A percentile compares a stretch with the other conserved stretches of the same genome.
phyloP scores from a whole-genome alignment of 805 yeast genomes.

The Sungouiozyma intestinalis region DNA sequence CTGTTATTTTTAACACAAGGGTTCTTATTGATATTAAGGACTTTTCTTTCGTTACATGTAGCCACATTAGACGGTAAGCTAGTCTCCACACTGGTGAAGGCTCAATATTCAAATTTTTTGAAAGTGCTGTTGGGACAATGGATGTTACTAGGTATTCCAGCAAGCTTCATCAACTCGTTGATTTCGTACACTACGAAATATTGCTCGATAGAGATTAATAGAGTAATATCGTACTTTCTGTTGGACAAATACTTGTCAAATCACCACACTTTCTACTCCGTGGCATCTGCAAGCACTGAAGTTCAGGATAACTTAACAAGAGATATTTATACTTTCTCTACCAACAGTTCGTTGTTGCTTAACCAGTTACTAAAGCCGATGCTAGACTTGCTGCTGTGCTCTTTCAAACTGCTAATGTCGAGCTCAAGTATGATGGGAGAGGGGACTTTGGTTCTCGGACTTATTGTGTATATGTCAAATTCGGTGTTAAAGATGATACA shows the following conservation, averaged over 20 bases:
- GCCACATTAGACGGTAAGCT: slow-evolving; percentile 80
- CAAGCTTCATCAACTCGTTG: slow-evolving; percentile 66
- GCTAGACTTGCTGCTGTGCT: slow-evolving; percentile 68
- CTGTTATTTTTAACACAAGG: slow-evolving; percentile 41
- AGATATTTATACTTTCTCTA: slow-evolving; percentile 65
- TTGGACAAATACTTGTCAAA: slow-evolving; percentile 66
- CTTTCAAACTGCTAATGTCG: slow-evolving; percentile 56
- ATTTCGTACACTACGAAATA: slow-evolving; percentile 50
- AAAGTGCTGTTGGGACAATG: slow-evolving; percentile 52
- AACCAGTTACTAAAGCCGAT: slow-evolving; percentile 78
- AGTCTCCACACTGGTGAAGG: slow-evolving; percentile 71
- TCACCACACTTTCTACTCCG: slow-evolving; percentile 23
- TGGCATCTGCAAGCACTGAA: slow-evolving; percentile 12
- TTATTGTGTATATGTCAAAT: slow-evolving; percentile 74
- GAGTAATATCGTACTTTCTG: slow-evolving; percentile 52
- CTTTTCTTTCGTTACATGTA: slow-evolving; percentile 65
- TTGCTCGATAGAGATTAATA: slow-evolving; percentile 49
- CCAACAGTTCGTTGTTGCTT: slow-evolving; percentile 62
- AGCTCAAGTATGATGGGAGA: slow-evolving; percentile 43
- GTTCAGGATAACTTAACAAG: slow-evolving; percentile 43
- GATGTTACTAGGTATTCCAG: slow-evolving; percentile 82
- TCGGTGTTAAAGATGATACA: slow-evolving; percentile 62
- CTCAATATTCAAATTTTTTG: slow-evolving; percentile 53
- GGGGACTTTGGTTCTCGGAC: slow-evolving; percentile 67
- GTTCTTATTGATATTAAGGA: slow-evolving; percentile 50